These are phyloP conservation scores for Zymoseptoria pseudotritici DNA, from an alignment of 2,329 filamentous ascomycete genomes.

Conservation along the genomic window DNA sequence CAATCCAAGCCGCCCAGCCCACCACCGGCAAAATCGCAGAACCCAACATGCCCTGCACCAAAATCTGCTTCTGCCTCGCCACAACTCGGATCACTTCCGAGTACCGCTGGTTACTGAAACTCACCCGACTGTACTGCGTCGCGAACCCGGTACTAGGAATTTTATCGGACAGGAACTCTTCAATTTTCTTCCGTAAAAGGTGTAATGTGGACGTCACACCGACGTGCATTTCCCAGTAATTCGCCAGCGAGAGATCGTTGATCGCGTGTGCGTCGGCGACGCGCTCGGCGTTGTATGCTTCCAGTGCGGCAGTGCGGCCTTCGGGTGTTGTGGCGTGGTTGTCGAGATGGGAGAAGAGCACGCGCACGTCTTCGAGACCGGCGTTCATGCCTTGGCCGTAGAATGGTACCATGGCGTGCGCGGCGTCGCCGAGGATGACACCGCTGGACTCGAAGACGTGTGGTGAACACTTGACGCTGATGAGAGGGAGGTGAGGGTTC, in stretches of 20 bases:
- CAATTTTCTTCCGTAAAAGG: constrained; percentile 71
- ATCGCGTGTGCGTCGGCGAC: constrained; percentile 78
- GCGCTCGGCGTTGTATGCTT: constrained; percentile 67
- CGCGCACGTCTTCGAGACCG: constrained; percentile 84
- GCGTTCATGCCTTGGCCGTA: constrained; percentile 98
- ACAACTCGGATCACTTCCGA: constrained; percentile 68
- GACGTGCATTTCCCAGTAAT: constrained; percentile 89
- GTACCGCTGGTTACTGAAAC: constrained; percentile 89
- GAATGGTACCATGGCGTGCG: constrained; percentile 97
- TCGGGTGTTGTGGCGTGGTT: constrained; percentile 45
- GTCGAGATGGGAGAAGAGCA: constrained; percentile 78
- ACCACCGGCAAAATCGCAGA: constrained; percentile 30
- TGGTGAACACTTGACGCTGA: constrained; percentile 86
- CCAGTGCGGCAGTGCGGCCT: constrained; percentile 46
- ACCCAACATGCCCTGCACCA: constrained; percentile 41
- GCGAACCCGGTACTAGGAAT: constrained; percentile 75
- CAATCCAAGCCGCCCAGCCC: constrained; percentile 22
- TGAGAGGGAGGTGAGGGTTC: constrained; percentile 86
- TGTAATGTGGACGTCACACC: constrained; percentile 75
- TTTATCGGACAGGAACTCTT: constrained; percentile 72
- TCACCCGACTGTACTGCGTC: constrained; percentile 87
- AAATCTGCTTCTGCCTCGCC: constrained; percentile 54
- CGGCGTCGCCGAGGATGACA: constrained; percentile 86
- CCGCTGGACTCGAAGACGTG: constrained; percentile 72
- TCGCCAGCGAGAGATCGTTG: constrained; percentile 82